Evolutionary conservation across 371 early-diverging fungal genomes (phyloP), one percentile per base, ranked within the genome.

Genomic region (Mortierella sp.): DNA sequence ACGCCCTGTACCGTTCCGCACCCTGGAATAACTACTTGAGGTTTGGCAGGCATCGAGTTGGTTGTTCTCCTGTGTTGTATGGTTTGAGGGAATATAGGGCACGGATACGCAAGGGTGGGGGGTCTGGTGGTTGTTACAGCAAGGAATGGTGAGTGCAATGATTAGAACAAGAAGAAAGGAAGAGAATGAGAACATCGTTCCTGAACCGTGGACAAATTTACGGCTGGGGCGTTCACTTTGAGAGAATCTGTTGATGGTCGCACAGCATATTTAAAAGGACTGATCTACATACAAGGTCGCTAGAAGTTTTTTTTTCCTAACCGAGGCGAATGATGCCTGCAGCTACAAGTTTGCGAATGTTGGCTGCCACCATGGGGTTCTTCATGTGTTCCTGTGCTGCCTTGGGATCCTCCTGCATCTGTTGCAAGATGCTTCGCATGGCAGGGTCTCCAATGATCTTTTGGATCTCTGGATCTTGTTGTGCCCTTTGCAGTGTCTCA

Each of bases 371-470:
- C 39, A 81, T 83, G 14, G 97, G 97, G 87, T 98, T 98, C 89
- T 95, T 94, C 86, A 98, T 84, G 67, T 95, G 95, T 62, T 95
- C 96, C 70, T 90, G 93, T 26, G 91, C 91, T 34, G 99, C 97
- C 62, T 86, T 82, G 19, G 99, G 99, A 79, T 98, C 94, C 61
- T 90, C 85, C 81, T 96, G 95, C 97, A 97, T 97, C 83, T 97
- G 97, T 80, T 94, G 92, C 65, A 98, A 87, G 64, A 98, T 98
- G 79, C 88, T 86, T 74, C 94, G 93, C 99, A 98, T 98, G 56
- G 94, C 91, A 12, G 99, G 99, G 81, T 98, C 98, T 45, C 80
- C 82, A 70, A 98, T 81, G 69, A 97, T 90, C 58, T 85, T 85
- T 81, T 86, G 95, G 41, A 98, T 89, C 82, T 96, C 97, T 52